phyloP scores from a whole-genome alignment of 2,329 filamentous ascomycete genomes.

The Hortaea werneckii region DNA sequence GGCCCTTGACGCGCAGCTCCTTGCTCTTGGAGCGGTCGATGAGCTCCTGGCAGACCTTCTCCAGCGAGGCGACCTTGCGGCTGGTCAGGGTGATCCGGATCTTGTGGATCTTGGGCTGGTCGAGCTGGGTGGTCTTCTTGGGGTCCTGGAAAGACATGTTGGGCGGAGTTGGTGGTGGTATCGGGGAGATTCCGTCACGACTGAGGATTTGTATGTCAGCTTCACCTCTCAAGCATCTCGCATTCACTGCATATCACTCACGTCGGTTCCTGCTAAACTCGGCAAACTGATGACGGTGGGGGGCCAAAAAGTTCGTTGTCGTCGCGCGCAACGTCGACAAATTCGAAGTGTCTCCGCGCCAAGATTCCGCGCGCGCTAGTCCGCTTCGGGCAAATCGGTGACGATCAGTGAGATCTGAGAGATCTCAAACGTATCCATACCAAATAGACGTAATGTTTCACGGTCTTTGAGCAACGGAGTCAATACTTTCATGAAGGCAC shows the following conservation, averaged over 20 bases:
- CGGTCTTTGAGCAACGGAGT: too few relatives aligned
- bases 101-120: constrained; percentile 90
- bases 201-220: constrained; percentile 1
- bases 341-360: neutral
- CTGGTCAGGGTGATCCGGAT: constrained; percentile 96
- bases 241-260: constrained; percentile 1
- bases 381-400: neutral
- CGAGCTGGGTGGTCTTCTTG: constrained; percentile 79
- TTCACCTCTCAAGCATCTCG: neutral
- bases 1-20: constrained; percentile 97
- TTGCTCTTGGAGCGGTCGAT: constrained; percentile 98
- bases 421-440: too few relatives aligned
- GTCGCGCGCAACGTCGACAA: neutral
- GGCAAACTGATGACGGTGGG: constrained; percentile 45
- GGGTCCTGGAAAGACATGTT: constrained; percentile 91
- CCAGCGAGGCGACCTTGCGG: constrained; percentile 88
- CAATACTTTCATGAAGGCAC: too few relatives aligned
- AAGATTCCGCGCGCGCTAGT: neutral
- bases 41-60: constrained; percentile 97
- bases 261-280: constrained; percentile 21
- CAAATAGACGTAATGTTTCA: too few relatives aligned
- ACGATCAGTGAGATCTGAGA: neutral
- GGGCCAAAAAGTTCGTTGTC: constrained; percentile 11
- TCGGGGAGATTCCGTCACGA: neutral
- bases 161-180: constrained; percentile 8